Evolutionary conservation across 1,284 basidiomycete species (phyloP).

Genomic region (Ceraceosorus bombacis): DNA sequence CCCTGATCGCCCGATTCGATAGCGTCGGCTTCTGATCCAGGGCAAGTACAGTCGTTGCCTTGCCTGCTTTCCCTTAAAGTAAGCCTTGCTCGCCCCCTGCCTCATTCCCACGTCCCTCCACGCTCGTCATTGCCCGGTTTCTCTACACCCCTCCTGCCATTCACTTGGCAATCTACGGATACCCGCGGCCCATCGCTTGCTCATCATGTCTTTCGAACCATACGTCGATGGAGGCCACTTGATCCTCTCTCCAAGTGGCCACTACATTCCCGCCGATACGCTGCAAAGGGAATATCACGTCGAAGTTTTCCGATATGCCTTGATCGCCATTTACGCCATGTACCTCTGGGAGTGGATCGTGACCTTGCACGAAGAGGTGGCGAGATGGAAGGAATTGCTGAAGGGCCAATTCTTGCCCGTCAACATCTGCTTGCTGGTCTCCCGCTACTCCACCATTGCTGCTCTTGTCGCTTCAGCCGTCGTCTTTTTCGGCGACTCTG

Average conservation of each 20-base stretch:
- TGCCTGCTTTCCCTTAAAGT: too few relatives aligned
- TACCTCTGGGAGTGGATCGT: constrained; percentile 11
- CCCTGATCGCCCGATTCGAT: too few relatives aligned
- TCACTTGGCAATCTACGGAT: too few relatives aligned
- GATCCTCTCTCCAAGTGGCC: constrained; percentile 4
- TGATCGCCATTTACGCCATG: constrained; percentile 8
- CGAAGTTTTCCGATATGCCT: constrained; percentile 8
- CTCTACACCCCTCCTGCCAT: too few relatives aligned
- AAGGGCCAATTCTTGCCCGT: constrained; percentile 4
- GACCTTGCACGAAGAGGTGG: constrained; percentile 7
- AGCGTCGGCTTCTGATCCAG: too few relatives aligned
- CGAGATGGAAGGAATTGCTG: constrained; percentile 8
- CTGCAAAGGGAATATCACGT: neutral
- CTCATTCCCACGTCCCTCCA: too few relatives aligned
- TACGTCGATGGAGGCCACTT: constrained; percentile 2
- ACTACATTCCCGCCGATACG: constrained; percentile 1
- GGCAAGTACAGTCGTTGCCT: too few relatives aligned
- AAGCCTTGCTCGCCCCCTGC: too few relatives aligned
- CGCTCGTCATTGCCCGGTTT: too few relatives aligned
- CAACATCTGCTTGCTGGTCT: constrained; percentile 2
- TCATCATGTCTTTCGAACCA: too few relatives aligned
- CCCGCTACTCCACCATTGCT: neutral
- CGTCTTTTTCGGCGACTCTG: constrained; percentile 5
- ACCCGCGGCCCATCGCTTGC: too few relatives aligned
- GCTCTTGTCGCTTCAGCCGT: neutral